These are phyloP conservation scores for Solioccasus polychromus DNA, from an alignment of 768 basidiomycete genomes.

Conservation along the genomic window DNA sequence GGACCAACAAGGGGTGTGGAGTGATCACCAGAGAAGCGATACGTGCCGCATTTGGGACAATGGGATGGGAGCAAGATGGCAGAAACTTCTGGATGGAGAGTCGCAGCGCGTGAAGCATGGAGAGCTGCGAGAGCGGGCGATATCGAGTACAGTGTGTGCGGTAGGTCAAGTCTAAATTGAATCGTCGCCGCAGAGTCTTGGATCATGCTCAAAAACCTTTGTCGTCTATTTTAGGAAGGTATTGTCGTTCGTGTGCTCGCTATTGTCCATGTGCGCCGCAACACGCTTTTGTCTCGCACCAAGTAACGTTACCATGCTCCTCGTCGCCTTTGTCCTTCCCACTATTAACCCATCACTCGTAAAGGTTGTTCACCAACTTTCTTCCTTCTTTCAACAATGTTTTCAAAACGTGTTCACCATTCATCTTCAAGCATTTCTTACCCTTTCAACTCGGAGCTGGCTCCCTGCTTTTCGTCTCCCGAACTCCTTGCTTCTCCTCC, in stretches of 20 bases:
- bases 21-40: constrained; percentile 41
- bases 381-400: constrained; percentile 13
- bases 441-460: constrained; percentile 25
- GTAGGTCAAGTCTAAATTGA: constrained; percentile 47
- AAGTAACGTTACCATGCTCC: constrained; percentile 7
- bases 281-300: constrained; percentile 4
- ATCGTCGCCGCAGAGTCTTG: constrained; percentile 25
- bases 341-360: constrained; percentile 8
- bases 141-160: constrained; percentile 45
- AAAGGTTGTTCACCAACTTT: background rate
- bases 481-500: constrained; percentile 28
- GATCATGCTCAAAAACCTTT: constrained; percentile 3
- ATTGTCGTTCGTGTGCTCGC: constrained; percentile 19
- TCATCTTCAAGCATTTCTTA: constrained; percentile 14
- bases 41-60: constrained; percentile 56
- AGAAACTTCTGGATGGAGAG: constrained; percentile 28
- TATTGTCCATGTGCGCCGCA: constrained; percentile 20
- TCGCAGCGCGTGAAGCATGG: constrained; percentile 45
- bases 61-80: constrained; percentile 24
- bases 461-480: constrained; percentile 18
- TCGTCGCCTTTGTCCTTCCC: constrained; percentile 7
- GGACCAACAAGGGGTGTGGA: constrained; percentile 31
- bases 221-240: constrained; percentile 23
- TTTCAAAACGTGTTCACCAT: constrained; percentile 21
- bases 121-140: constrained; percentile 63